Conservation (phyloP, 1,139 yeast species). For the Protomyces arabidopsidicola region DNA sequence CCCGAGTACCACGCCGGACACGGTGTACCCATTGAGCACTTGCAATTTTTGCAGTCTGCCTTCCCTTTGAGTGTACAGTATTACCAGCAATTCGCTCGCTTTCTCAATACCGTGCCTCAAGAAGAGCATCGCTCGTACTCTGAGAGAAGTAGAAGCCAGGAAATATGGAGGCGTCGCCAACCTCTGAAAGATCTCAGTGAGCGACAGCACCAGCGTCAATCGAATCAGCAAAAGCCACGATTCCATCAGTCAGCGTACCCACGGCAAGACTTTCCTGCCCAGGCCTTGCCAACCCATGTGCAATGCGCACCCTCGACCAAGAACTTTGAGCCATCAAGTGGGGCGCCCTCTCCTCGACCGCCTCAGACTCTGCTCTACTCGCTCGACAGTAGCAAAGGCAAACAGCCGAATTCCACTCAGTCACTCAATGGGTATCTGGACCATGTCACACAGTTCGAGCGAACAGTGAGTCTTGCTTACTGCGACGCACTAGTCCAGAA, state of each 20-base stretch:
- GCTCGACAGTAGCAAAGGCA: too few species aligned
- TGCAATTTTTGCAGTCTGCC: not conserved
- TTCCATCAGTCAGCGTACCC: too few species aligned
- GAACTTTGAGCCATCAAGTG: too few species aligned
- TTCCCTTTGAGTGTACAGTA: not conserved
- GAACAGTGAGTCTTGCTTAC: not conserved
- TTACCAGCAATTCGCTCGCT: not conserved
- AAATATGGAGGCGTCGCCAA: not conserved
- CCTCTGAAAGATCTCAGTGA: not conserved
- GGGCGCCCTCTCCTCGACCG: too few species aligned
- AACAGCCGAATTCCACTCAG: too few species aligned
- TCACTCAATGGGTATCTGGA: not conserved
- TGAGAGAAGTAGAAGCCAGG: not conserved
- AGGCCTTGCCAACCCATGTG: too few species aligned
- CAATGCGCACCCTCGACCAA: too few species aligned
- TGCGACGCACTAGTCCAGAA: not conserved
- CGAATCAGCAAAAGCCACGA: not conserved
- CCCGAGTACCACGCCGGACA: not conserved
- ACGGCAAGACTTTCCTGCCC: too few species aligned
- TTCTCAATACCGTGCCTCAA: not conserved
- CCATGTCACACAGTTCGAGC: not conserved
- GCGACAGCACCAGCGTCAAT: not conserved
- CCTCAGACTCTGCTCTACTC: too few species aligned
- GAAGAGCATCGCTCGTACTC: not conserved
- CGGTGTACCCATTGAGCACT: not conserved